Conservation (phyloP, 2,329 filamentous ascomycete genomes). For the Diaporthe sp. region DNA sequence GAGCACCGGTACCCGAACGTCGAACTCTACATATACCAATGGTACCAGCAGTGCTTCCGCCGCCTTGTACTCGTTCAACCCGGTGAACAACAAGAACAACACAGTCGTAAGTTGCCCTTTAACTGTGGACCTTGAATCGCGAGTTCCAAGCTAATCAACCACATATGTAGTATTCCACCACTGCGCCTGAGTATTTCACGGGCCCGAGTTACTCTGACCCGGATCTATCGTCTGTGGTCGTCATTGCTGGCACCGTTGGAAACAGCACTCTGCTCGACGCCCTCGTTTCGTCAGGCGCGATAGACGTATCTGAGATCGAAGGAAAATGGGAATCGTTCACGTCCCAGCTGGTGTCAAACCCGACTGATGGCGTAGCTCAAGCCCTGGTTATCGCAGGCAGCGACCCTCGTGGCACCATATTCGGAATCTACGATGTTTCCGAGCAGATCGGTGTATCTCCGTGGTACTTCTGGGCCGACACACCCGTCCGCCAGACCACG, state of each 20-base stretch:
- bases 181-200: conserved; percentile 56
- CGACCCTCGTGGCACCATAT: conserved; percentile 76
- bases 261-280: conserved; percentile 73
- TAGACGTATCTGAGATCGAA: conserved; percentile 69
- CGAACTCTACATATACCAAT: conserved; percentile 44
- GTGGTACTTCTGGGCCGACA: conserved; percentile 79
- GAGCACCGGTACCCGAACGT: conserved; percentile 60
- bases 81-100: conserved; percentile 61
- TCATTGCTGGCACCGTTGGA: conserved; percentile 78
- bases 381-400: conserved; percentile 78
- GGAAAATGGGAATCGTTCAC: conserved; percentile 80
- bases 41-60: conserved; percentile 24
- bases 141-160: not conserved
- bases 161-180: conserved; percentile 57
- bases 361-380: conserved; percentile 66
- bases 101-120: conserved; percentile 55
- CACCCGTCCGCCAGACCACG: conserved; percentile 63
- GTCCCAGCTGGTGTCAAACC: conserved; percentile 69
- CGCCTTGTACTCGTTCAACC: conserved; percentile 55
- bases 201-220: conserved; percentile 61
- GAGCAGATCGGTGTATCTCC: conserved; percentile 82
- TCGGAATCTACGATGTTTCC: conserved; percentile 78
- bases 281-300: conserved; percentile 66
- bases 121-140: not conserved
- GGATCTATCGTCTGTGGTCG: conserved; percentile 62